These are phyloP conservation scores for Ampelocalamus luodianensis DNA, from an alignment of 176 grass and related monocot species.

Conservation along the genomic window DNA sequence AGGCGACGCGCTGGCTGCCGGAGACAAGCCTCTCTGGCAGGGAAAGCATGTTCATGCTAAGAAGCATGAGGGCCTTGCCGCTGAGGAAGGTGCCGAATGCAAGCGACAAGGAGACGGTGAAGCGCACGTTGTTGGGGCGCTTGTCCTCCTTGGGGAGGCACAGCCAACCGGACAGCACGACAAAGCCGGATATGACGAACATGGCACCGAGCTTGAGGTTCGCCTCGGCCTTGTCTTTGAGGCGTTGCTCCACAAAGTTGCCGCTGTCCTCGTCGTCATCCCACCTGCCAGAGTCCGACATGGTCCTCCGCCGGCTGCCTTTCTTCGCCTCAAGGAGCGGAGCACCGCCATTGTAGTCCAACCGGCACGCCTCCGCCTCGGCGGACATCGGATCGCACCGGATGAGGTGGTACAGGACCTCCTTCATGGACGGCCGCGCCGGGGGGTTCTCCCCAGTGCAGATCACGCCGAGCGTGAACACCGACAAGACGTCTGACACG, in stretches of 20 bases:
- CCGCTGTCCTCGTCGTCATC: conserved; percentile 41
- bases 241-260: conserved; percentile 39
- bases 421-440: conserved; percentile 72
- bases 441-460: conserved; percentile 65
- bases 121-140: too few relatives aligned
- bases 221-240: too few relatives aligned
- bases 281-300: conserved; percentile 42
- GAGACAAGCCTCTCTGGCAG: too few relatives aligned
- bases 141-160: too few relatives aligned
- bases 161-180: too few relatives aligned
- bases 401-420: conserved; percentile 54
- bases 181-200: too few relatives aligned
- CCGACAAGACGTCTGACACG: conserved; percentile 45
- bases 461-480: conserved; percentile 69
- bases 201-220: too few relatives aligned
- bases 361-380: conserved; percentile 28
- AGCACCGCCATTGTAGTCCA: not conserved
- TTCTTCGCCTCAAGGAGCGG: conserved; percentile 45
- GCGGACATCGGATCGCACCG: conserved; percentile 35
- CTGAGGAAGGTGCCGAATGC: too few relatives aligned
- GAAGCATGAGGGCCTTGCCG: too few relatives aligned
- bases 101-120: too few relatives aligned
- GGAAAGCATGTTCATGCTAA: too few relatives aligned
- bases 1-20: too few relatives aligned
- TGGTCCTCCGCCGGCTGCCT: conserved; percentile 38